Evolutionary conservation across 208 protist species (phyloP), one percentile per base, ranked within the genome.

Genomic region (Herpetomonas samuelpessoai): DNA sequence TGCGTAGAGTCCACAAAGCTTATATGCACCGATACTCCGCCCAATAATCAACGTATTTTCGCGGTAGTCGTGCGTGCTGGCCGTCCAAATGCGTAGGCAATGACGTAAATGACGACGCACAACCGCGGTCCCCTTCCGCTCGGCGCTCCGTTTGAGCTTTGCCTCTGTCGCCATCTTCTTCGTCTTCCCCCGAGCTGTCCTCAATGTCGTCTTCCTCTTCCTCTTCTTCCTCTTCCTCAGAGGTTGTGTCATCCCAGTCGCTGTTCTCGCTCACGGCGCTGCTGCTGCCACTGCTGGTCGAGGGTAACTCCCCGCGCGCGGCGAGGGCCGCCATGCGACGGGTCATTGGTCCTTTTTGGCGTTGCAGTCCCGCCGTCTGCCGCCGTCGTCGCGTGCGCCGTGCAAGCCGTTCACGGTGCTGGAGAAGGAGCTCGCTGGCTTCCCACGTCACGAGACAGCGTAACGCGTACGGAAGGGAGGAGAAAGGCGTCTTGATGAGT

Each of bases 371-470:
- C 26, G 65, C 45, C 22, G 50, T 69, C 4, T 50, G 48, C 30
- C 49, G 60, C 25, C 68, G 61, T 12, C 65, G 45, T 7, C 58
- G 65, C 48, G 44, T 67, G 1, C 63, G 65, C 9, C 62, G 65
- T 0, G 48, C 50, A 41, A 64, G 61, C 3, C 53, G 57, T 14
- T 39, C 56, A 3, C 39, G 38, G 22, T 73, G 65, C 12, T 49
- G 39, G 51, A 77, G 53, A 16, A 93, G 68, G 45, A 87, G 48
- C 1, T 61, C 55, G 2, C 71, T 67, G 2, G 81, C 80, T 18
- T 88, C 79, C 83, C 86, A 93, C 21, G 81, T 75, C 1, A 93
- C 69, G 6, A 93, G 69, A 55, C 86, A 93, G 49, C 81, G 74
- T 62, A 90, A 83, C 19, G 83, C 72, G 68, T 90, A 93, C 14